Evolutionary conservation across 75 land plant genomes (phyloP), one percentile per base, ranked within the genome.

Genomic region (Cupressus sempervirens): DNA sequence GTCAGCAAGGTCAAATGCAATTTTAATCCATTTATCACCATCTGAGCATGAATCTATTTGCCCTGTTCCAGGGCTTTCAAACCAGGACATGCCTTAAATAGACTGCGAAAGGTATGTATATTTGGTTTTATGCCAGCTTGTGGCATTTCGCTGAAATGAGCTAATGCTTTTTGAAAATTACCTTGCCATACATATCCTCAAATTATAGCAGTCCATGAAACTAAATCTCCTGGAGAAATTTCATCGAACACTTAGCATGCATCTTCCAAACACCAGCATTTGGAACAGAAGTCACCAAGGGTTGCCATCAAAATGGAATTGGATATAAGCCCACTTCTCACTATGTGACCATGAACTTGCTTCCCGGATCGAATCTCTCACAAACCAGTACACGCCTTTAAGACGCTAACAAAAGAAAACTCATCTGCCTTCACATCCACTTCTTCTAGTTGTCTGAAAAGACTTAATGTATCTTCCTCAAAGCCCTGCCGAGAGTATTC

Each of bases 201-300:
- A 52, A 88, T 88, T 52, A 85, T 56, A 23, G 88, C 87, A 83
- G 76, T 88, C 88, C 88, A 88, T 4, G 88, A 86, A 18, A 88
- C 72, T 14, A 80, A 75, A 81, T 88, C 88, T 68, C 75, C 48
- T 2, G 35, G 23, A 46, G 83, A 72, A 14, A 86, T 29, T 40
- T 79, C 81, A 4, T 81, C 88, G 72, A 88, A 88, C 40, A 88
- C 83, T 30, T 62, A 53, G 48, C 53, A 82, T 45, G 83, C 87
- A 38, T 79, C 88, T 11, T 62, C 30, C 45, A 68, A 34, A 38
- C 38, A 62, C 15, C 76, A 73, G 29, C 88, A 86, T 34, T 86
- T 88, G 29, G 83, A 80, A 65, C 86, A 88, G 53, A 88, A 80
- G 30, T 86, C 84, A 46, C 86, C 83, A 41, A 88, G 83, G 35